These are phyloP conservation scores for Cercospora zeae-maydis DNA, from an alignment of 2,329 filamentous ascomycete genomes.

Conservation along the genomic window DNA sequence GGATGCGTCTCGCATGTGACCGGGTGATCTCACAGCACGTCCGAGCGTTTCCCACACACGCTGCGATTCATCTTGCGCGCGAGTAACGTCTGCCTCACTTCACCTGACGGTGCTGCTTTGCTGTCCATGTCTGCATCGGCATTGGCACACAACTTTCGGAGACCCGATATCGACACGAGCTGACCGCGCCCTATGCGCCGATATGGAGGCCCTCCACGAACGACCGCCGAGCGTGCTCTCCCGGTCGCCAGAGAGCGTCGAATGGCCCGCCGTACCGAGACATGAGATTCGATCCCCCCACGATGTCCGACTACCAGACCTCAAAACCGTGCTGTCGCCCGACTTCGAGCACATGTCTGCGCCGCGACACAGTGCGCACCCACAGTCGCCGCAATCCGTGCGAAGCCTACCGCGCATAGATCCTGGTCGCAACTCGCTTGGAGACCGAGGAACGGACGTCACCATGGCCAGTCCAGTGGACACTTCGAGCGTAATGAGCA, in stretches of 20 bases:
- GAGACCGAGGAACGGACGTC: conserved; percentile 32
- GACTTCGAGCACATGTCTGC: conserved; percentile 36
- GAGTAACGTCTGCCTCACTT: not conserved
- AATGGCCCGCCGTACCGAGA: conserved; percentile 21
- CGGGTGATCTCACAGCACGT: not conserved
- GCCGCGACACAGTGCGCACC: conserved; percentile 25
- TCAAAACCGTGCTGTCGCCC: conserved; percentile 44
- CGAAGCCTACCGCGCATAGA: conserved; percentile 38
- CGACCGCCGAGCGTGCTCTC: conserved; percentile 43
- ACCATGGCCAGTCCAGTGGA: conserved; percentile 45
- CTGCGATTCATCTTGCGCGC: not conserved
- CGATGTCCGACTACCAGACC: conserved; percentile 43
- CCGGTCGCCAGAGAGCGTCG: conserved; percentile 32
- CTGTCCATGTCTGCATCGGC: conserved; percentile 16
- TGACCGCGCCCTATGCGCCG: conserved; percentile 16
- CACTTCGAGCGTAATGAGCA: conserved; percentile 43
- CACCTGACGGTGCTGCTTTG: not conserved
- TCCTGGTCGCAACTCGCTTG: conserved; percentile 35
- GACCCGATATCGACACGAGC: conserved; percentile 23
- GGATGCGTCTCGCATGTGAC: not conserved
- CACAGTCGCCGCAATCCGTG: conserved; percentile 27
- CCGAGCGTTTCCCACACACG: conserved; percentile 1
- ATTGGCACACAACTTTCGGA: conserved; percentile 17
- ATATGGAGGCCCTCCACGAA: conserved; percentile 36
- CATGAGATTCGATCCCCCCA: conserved; percentile 24